Base-by-base conservation (phyloP, 2,329 filamentous ascomycete species). In the Chrysosphaeria jannelii region DNA sequence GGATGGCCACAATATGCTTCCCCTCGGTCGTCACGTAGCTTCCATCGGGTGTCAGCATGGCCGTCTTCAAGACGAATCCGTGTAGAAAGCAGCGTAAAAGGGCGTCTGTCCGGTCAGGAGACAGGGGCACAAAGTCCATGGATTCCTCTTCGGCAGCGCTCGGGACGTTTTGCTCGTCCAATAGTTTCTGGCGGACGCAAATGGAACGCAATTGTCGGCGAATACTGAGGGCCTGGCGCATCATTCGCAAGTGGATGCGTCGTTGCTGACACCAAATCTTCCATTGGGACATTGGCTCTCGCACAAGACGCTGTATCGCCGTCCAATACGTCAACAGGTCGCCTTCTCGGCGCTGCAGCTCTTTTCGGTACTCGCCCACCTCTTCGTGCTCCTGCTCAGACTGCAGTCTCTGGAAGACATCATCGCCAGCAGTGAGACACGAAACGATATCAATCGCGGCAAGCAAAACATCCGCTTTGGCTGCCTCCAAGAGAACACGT, bases 361-460 rank as follows among this genome's bases (percentile, higher is more conserved):
- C 57, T 28, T 52, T 55, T 20, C 62, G 53, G 10, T 42, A 39
- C 9, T 48, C 47, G 27, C 58, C 54, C 1, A 54, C 48, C 7
- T 18, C 16, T 18, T 18, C 16, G 7, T 18, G 7, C n/a, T 18
- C 16, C 16, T n/a, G 7, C 29, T 65, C 56, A 0, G 53, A 55
- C 22, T 57, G 54, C 0, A 63, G 40, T 21, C 61, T 57, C 8
- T 59, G 39, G 33, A 66, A 68, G 8, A 68, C 55, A 28, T 63
- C 60, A 23, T 64, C 58, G 20, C 63, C 62, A 0, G 58, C 49
- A 0, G 60, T 66, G 12, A 69, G 49, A 29, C 57, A 62, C 0
- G 62, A 49, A 17, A 69, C 71, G 26, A 91, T 68, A 36, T 93
- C 85, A 30, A 97, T 81, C 4, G 64, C 66, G 33, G 90, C 76